Evolutionary conservation across 371 early-diverging fungal species (phyloP).

Genomic region (Rhizomucor miehei): DNA sequence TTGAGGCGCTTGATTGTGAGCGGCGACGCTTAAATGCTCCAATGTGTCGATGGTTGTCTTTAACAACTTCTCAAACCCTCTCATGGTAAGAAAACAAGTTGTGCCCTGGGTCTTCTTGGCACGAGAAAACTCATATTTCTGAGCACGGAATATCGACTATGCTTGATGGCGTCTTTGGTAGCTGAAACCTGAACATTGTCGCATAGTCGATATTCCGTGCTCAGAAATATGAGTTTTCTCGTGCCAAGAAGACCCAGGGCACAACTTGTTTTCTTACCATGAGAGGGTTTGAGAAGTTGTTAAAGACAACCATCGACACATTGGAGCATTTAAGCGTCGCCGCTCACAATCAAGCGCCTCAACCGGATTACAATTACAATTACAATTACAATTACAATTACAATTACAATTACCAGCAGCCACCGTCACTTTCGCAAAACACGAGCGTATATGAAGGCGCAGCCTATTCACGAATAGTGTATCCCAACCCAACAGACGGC

Average conservation of each 20-base stretch:
- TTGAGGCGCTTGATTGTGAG: constrained; percentile 1
- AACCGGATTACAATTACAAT: neutral
- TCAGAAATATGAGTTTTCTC: no score
- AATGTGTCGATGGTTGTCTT: constrained; percentile 9
- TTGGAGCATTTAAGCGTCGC: constrained; percentile 9
- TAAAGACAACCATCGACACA: constrained; percentile 8
- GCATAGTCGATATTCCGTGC: no score
- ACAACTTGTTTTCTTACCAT: neutral
- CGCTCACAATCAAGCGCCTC: constrained; percentile 2
- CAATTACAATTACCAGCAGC: neutral
- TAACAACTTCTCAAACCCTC: constrained; percentile 9
- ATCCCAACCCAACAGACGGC: constrained; percentile 13
- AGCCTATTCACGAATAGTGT: constrained; percentile 8
- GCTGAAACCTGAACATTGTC: no score
- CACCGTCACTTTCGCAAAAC: neutral
- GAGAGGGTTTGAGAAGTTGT: constrained; percentile 10
- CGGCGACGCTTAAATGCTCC: constrained; percentile 8
- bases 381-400: neutral
- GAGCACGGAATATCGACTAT: no score
- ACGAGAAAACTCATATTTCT: no score
- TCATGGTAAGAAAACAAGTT: neutral
- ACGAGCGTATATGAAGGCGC: neutral
- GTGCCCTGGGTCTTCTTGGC: no score
- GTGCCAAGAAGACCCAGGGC: no score
- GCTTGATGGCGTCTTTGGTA: no score